Conservation (phyloP, 345 rosid genomes). For the Toxicodendron radicans region DNA sequence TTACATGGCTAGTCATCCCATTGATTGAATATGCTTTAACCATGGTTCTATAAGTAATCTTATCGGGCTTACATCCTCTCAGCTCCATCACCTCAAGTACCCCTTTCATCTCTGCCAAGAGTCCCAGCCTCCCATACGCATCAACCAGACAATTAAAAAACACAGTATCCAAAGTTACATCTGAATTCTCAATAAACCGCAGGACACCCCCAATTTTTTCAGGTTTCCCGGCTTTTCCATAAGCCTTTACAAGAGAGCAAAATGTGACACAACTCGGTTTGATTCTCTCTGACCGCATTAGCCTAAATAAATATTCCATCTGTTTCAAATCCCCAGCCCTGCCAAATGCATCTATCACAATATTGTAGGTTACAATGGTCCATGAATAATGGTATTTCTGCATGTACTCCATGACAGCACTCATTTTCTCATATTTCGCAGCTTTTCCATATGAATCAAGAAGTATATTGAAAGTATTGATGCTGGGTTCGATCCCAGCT, state of each 20-base stretch:
- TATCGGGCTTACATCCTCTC: conserved; percentile 73
- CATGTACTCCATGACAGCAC: conserved; percentile 94
- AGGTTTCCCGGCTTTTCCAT: conserved; percentile 65
- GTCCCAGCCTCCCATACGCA: conserved; percentile 82
- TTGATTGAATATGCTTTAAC: conserved; percentile 60
- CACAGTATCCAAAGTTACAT: conserved; percentile 64
- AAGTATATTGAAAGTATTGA: conserved; percentile 82
- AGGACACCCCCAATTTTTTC: conserved; percentile 70
- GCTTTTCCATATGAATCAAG: conserved; percentile 85
- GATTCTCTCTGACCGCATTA: conserved; percentile 83
- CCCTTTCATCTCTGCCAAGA: conserved; percentile 86
- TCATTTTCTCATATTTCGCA: conserved; percentile 76
- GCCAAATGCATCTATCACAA: conserved; percentile 86
- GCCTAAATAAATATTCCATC: conserved; percentile 84
- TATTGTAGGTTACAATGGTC: conserved; percentile 93
- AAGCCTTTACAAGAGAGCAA: conserved; percentile 85
- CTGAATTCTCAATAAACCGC: conserved; percentile 79
- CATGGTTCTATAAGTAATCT: conserved; percentile 83
- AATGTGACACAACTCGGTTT: conserved; percentile 83
- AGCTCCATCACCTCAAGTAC: conserved; percentile 73
- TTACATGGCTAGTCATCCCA: conserved; percentile 70
- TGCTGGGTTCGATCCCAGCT: conserved; percentile 85
- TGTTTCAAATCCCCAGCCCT: conserved; percentile 82
- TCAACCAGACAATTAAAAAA: conserved; percentile 91
- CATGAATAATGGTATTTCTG: conserved; percentile 88